A percentile compares a stretch with the other conserved stretches of the same genome.
Evolutionary conservation across 805 yeast genomes (phyloP).

Genomic region (Cyberlindnera subsufficiens): DNA sequence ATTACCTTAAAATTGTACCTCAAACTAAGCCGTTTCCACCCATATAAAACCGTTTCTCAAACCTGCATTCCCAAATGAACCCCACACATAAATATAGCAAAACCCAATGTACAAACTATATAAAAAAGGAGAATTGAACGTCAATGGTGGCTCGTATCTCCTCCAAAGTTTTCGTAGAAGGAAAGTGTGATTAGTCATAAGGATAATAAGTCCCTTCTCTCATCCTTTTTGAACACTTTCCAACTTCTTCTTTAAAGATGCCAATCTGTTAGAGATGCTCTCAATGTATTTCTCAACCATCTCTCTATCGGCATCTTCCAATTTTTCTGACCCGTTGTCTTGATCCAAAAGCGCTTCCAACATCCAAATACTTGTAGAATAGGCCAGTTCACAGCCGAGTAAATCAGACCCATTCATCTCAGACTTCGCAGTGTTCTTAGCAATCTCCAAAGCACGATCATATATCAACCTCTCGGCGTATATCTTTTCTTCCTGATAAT

Average conservation of each 20-base stretch:
- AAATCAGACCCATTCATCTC: conserved; percentile 69
- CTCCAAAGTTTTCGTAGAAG: too few relatives aligned
- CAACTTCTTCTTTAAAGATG: conserved; percentile 61
- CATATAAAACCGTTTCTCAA: background rate
- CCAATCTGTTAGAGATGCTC: conserved; percentile 75
- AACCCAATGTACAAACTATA: background rate
- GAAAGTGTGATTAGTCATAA: too few relatives aligned
- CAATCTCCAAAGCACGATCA: conserved; percentile 90
- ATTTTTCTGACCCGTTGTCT: conserved; percentile 25
- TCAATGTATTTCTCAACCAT: conserved; percentile 78
- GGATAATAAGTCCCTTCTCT: too few relatives aligned
- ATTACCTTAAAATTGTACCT: background rate
- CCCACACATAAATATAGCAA: background rate
- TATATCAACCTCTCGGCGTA: conserved; percentile 83
- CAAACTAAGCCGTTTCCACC: background rate
- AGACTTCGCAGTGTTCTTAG: conserved; percentile 84
- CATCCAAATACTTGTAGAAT: conserved; percentile 95
- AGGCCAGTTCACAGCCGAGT: conserved; percentile 76
- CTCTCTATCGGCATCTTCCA: conserved; percentile 67
- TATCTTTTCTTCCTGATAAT: conserved; percentile 24
- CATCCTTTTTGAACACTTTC: conserved; percentile 5
- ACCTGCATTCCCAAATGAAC: background rate
- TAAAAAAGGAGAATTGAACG: background rate
- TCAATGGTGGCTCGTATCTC: too few relatives aligned
- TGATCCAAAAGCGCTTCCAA: conserved; percentile 73